These are phyloP conservation scores for Pythium insidiosum DNA, from an alignment of 352 stramenopile species.

Conservation along the genomic window DNA sequence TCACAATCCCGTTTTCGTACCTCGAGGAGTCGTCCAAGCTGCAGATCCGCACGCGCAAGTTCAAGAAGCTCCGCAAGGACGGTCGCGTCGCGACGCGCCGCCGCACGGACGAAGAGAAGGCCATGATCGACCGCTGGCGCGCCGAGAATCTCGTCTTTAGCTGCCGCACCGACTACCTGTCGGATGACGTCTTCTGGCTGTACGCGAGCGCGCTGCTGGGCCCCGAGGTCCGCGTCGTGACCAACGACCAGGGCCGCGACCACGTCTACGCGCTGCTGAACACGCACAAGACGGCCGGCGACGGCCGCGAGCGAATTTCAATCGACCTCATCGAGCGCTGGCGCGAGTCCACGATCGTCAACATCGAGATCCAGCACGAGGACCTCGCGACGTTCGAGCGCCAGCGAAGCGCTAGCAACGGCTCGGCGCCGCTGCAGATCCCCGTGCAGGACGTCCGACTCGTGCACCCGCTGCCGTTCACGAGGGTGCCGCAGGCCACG, in stretches of 20 bases:
- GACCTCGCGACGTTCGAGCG: too few species aligned
- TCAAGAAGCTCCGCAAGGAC: conserved; percentile 30
- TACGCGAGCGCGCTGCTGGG: conserved; percentile 87
- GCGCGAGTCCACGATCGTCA: conserved; percentile 60
- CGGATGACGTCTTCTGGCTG: conserved; percentile 98
- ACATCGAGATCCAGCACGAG: conserved; percentile 66
- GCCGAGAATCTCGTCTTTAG: conserved; percentile 85
- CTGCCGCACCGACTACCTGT: conserved; percentile 74
- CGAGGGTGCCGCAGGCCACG: too few species aligned
- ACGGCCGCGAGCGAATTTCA: conserved; percentile 25
- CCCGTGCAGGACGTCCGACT: too few species aligned
- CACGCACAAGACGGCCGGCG: conserved; percentile 15
- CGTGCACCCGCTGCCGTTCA: too few species aligned
- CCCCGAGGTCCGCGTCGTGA: conserved; percentile 77
- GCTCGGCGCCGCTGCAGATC: too few species aligned
- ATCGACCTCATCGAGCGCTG: conserved; percentile 71
- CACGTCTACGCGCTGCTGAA: conserved; percentile 79
- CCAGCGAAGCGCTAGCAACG: too few species aligned
- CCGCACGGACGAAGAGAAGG: conserved; percentile 44
- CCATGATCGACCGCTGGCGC: conserved; percentile 58
- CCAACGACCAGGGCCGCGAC: conserved; percentile 98
- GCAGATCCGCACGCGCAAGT: conserved; percentile 46
- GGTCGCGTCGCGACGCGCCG: conserved; percentile 43
- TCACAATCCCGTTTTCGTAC: conserved; percentile 66
- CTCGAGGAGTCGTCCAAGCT: conserved; percentile 55